A percentile compares a stretch with the other conserved stretches of the same genome.
Evolutionary conservation across 345 rosid genomes (phyloP).

Genomic region (Sonneratia caseolaris): DNA sequence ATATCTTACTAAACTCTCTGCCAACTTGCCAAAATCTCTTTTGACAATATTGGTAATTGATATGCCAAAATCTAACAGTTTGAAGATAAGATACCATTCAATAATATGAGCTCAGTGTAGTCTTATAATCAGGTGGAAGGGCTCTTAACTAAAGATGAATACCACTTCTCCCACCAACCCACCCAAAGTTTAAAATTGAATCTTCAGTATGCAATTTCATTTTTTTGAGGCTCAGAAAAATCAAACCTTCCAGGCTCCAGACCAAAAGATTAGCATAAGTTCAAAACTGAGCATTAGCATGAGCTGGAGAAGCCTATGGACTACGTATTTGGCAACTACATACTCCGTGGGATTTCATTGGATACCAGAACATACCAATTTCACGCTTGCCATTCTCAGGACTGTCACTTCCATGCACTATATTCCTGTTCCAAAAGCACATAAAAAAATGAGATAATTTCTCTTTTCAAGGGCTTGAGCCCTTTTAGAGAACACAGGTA

Average conservation of each 20-base stretch:
- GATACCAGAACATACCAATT: conserved; percentile 41
- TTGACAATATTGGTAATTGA: too few relatives aligned
- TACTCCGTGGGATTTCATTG: background rate
- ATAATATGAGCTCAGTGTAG: too few relatives aligned
- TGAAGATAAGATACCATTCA: too few relatives aligned
- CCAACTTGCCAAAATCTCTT: too few relatives aligned
- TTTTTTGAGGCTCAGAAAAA: background rate
- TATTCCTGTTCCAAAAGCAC: conserved; percentile 54
- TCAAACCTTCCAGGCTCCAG: background rate
- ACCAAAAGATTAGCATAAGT: background rate
- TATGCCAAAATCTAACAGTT: too few relatives aligned
- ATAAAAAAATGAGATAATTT: background rate
- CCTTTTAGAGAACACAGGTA: background rate
- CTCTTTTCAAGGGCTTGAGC: background rate
- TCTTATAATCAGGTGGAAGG: background rate
- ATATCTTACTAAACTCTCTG: too few relatives aligned
- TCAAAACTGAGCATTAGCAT: background rate
- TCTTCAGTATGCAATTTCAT: too few relatives aligned
- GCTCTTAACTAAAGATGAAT: too few relatives aligned
- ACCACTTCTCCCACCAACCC: too few relatives aligned
- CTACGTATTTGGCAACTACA: background rate
- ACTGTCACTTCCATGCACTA: conserved; percentile 94
- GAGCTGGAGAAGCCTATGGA: background rate
- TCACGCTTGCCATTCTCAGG: conserved; percentile 93
- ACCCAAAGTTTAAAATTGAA: too few relatives aligned